Base-by-base conservation (phyloP, 2,329 filamentous ascomycete species). In the Rhynchosporium agropyri region DNA sequence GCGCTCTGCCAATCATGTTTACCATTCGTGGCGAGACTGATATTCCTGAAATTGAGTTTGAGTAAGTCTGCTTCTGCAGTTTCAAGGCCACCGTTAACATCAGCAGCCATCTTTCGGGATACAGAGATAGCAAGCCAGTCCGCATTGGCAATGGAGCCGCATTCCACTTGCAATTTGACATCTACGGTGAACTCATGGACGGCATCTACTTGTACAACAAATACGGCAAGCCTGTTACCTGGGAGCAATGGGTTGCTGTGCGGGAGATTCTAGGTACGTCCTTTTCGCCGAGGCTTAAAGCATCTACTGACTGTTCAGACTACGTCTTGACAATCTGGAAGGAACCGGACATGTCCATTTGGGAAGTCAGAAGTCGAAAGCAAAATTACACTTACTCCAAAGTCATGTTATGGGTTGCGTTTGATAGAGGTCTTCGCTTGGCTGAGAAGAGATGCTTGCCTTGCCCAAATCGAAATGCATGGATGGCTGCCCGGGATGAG, bases 371-470 rank as follows among this genome's bases (percentile, higher is more conserved):
- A 48, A 89, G 89, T 67, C 79, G 86, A 70, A 89, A 89, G 72
- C 89, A 92, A 74, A 85, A 91, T 71, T 93, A 92, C 68, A 85
- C 88, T 13, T 93, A 92, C 76, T 90, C 87, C n/a, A 91, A 92
- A 73, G 82, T 93, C 67, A 90, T 92, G 87, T 81, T 93, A 28
- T 93, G 89, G 90, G 90, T 93, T 3, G 89, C 89, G 20, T 85
- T 93, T 66, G 90, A 93, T 73, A 86, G 89, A 4, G 89, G 87
- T 9, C 77, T 92, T 12, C 88, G 90, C 1, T 82, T 92, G 0
- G 81, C 88, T 3, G 89, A 92, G 20, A 93, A 92, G 76, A 80
- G 90, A 60, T 89, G 87, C 69, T 83, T 93, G 28, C 89, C 90
- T 0, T 92, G 90, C 65, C 89, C 89, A 1, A 88, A 89, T 69